Evolutionary conservation across 1,284 basidiomycete species (phyloP), one percentile per base, ranked within the genome.

Genomic region (Cryptococcus deneoformans): DNA sequence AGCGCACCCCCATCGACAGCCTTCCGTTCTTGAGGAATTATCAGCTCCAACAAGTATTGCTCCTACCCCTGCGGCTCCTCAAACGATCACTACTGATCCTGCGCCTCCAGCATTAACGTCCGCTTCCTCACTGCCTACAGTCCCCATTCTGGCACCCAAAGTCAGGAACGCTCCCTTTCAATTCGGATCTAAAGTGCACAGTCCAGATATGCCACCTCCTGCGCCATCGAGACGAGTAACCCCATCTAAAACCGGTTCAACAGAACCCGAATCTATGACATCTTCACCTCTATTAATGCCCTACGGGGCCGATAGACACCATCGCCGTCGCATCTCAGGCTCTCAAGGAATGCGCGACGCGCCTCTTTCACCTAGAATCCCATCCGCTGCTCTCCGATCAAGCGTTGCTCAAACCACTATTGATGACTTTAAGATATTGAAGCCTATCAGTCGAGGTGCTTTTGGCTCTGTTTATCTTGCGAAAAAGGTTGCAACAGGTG

Each of bases 381-480:
- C 90, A 2, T 87, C 92, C 1, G 82, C 84, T 7, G 87, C 87
- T 0, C 88, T 91, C 0, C 79, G 88, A 37, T 84, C 90, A 11
- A 84, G 92, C 34, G 86, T 89, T 11, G 87, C 87, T 6, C 87
- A 90, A 0, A 89, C 95, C 1, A 94, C 93, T 3, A 98, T 99
- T 80, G 97, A 92, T 76, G 96, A 99, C 78, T 99, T 99, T 70
- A 93, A 98, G 74, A 88, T 99, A 71, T 93, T 99, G 81, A 99
- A 99, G 78, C 96, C 96, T 2, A 99, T 99, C 78, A 94, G 91
- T 77, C 97, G 99, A 73, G 96, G 96, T 53, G 96, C 96, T 1
- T 99, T 97, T 71, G 96, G 96, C 11, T 95, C 93, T 12, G 96
- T 99, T 50, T 99, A 96, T 77, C 83, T 99, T 42, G 92, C 96